Base-by-base conservation (phyloP, 139 green algal genomes). In the Chlorella sp. region DNA sequence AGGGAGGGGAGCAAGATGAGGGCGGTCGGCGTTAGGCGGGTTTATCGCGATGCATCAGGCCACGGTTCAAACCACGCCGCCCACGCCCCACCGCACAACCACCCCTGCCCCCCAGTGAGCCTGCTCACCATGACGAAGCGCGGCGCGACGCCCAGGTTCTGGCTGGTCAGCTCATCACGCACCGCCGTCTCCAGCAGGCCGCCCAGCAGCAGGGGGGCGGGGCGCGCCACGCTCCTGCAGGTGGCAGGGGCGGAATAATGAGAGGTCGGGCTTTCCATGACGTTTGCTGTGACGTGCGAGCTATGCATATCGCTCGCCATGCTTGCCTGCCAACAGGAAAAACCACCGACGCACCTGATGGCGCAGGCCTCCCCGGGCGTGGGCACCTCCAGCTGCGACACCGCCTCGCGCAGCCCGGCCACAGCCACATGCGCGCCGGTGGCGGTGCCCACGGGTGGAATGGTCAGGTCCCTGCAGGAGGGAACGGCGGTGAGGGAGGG, bases 71-170 rank as follows among this genome's bases (percentile, higher is more conserved):
- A n/a, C n/a, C n/a, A n/a, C n/a, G n/a, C n/a, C n/a, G n/a, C n/a
- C n/a, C n/a, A n/a, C n/a, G n/a, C n/a, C n/a, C n/a, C n/a, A n/a
- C n/a, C n/a, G n/a, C n/a, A n/a, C n/a, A n/a, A 60, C 9, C 3
- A 23, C 51, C 18, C 11, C 13, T 60, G 12, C 51, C 51, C 11
- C 13, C 51, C 13, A 9, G 21, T 15, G 13, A 60, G 2, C 44
- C 44, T n/a, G n/a, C n/a, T n/a, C 25, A 98, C 91, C 26, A 97
- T 76, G 62, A 96, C 94, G 82, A 98, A 96, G 23, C 91, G 92
- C 51, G 88, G 84, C 25, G 92, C 85, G 5, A 92, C 89, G 7
- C 83, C 38, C 38, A 94, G 90, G 78, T 97, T 91, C 85, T 98
- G 94, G 21, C 88, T 85, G 6, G 80, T 86, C 38, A 98, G 92